Evolutionary conservation across 2,329 filamentous ascomycete species (phyloP).

Genomic region (Thelonectria discophora): DNA sequence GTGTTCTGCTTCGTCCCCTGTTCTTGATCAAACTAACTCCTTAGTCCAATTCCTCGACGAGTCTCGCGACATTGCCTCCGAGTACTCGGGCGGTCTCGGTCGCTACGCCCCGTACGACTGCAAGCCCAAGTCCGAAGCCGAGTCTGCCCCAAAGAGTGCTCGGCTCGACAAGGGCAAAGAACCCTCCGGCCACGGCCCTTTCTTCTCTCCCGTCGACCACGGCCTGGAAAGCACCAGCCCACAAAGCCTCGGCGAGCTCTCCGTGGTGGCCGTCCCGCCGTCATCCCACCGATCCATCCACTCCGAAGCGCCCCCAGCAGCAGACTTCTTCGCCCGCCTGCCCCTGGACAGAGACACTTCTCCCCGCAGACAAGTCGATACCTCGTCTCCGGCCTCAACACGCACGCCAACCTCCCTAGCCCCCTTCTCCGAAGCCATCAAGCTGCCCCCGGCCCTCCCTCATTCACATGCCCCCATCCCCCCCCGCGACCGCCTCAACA

Average conservation of each 20-base stretch:
- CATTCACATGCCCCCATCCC: slow-evolving; percentile 25
- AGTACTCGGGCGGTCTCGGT: slow-evolving; percentile 82
- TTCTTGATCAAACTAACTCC: slow-evolving; percentile 15
- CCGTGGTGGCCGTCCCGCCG: slow-evolving; percentile 38
- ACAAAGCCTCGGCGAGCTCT: slow-evolving; percentile 31
- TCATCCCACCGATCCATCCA: slow-evolving; percentile 32
- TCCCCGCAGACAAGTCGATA: slow-evolving; percentile 45
- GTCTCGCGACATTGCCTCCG: slow-evolving; percentile 87
- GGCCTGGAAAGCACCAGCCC: slow-evolving; percentile 11
- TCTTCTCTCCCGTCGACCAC: too few relatives aligned
- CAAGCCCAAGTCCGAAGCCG: background rate
- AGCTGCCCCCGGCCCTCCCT: slow-evolving; percentile 47
- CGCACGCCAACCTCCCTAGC: slow-evolving; percentile 48
- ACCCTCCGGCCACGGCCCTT: too few relatives aligned
- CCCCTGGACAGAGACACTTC: slow-evolving; percentile 24
- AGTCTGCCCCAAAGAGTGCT: too few relatives aligned
- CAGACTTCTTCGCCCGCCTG: slow-evolving; percentile 25
- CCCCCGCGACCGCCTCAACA: slow-evolving; percentile 71
- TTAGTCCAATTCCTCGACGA: slow-evolving; percentile 85
- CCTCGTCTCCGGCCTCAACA: slow-evolving; percentile 51
- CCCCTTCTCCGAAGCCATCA: slow-evolving; percentile 47
- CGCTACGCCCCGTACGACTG: slow-evolving; percentile 66
- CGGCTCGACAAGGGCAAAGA: too few relatives aligned
- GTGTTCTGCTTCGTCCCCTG: too few relatives aligned
- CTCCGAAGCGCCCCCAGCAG: slow-evolving; percentile 19